Evolutionary conservation across 1,284 basidiomycete species (phyloP).

Genomic region (Microbotryum violaceum): DNA sequence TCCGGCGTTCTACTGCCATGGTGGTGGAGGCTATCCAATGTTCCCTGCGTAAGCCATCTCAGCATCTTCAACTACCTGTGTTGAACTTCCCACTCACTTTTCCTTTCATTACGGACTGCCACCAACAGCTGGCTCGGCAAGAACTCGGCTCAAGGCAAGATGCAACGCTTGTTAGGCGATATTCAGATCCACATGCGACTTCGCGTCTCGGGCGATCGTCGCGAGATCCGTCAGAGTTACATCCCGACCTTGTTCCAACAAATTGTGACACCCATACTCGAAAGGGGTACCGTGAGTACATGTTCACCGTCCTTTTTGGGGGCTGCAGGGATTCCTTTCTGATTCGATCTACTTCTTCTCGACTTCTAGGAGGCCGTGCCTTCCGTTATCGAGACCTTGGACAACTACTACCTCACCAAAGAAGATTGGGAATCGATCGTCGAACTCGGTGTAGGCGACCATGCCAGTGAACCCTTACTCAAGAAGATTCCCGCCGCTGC

Average conservation of each 20-base stretch:
- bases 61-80: neutral
- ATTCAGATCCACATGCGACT: constrained; percentile 93
- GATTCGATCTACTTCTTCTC: neutral
- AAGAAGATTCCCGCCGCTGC: constrained; percentile 76
- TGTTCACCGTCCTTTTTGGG: neutral
- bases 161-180: constrained; percentile 72
- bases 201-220: constrained; percentile 77
- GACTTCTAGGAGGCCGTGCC: constrained; percentile 60
- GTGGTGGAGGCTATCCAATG: constrained; percentile 47
- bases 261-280: constrained; percentile 69
- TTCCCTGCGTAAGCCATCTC: constrained; percentile 66
- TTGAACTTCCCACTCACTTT: constrained; percentile 7
- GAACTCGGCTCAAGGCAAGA: constrained; percentile 84
- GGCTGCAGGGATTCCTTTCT: neutral
- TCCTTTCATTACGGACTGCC: neutral
- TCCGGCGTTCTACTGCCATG: constrained; percentile 74
- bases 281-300: constrained; percentile 47
- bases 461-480: constrained; percentile 57
- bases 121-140: constrained; percentile 80
- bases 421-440: constrained; percentile 95
- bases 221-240: constrained; percentile 85
- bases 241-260: constrained; percentile 73
- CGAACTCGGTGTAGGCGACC: constrained; percentile 80
- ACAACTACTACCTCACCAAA: constrained; percentile 83
- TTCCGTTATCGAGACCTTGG: constrained; percentile 78